Base-by-base conservation (phyloP, 306 rosid genomes). In the Citrullus mucosospermus region DNA sequence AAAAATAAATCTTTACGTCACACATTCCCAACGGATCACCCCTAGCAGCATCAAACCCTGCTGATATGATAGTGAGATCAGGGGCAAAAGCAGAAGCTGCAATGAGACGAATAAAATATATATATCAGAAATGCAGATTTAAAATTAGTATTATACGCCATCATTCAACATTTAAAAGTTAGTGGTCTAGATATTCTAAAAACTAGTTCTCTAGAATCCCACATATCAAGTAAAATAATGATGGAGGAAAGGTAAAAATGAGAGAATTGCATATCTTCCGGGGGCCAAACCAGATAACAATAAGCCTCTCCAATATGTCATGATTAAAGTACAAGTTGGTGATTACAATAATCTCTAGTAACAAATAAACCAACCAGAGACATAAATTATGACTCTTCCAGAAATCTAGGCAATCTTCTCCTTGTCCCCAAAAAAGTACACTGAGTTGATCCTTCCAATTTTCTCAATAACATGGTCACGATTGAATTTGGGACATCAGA, bases 1-100 rank as follows among this genome's bases (percentile, higher is more conserved):
- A 25, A 25, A 25, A 25, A 25, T 25, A 25, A 25, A 25, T 25
- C 28, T 85, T 87, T 92, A 95, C 99, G 82, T 95, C 99, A 53
- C 99, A 95, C 85, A 93, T 87, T 74, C 99, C 99, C 48, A 92
- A 88, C 20, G 97, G 99, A 85, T 95, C 99, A 63, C 99, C 99
- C 88, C 97, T 90, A 28, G 99, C 99, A 78, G 99, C 99, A 91
- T 95, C 99, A 86, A 95, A 95, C 83, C 99, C 99, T 2, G 99
- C 99, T 79, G 99, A 95, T 91, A 95, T 87, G 79, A 95, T 92
- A 85, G 90, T 90, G 79, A 95, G 82, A 86, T 92, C 99, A 4
- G 99, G 99, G 76, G 91, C 86, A 77, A 92, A 95, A 83, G 89
- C 90, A 50, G 91, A 84, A 83, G 97, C 99, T 95, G 97, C 78